A percentile compares a stretch with the other conserved stretches of the same genome.
phyloP scores from a whole-genome alignment of 805 yeast genomes.

The Starmera caribaea region DNA sequence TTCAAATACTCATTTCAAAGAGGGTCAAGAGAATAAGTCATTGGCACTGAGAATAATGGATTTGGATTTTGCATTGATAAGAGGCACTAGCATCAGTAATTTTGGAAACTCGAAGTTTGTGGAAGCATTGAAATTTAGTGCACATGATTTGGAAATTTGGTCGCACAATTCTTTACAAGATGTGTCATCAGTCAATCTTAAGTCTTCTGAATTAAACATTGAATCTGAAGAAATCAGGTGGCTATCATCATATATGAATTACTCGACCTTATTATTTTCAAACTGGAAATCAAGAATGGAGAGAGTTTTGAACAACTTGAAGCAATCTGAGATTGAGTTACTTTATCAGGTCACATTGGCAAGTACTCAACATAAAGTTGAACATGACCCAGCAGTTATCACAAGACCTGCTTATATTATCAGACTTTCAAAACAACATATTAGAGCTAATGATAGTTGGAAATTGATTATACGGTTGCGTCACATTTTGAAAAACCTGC shows the following conservation, averaged over 20 bases:
- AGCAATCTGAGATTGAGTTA: slow-evolving; percentile 22
- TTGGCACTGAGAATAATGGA: slow-evolving; percentile 10
- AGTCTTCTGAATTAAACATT: slow-evolving; percentile 21
- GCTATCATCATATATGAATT: slow-evolving; percentile 16
- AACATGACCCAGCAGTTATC: slow-evolving; percentile 81
- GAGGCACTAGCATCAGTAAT: not conserved
- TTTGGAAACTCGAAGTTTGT: not conserved
- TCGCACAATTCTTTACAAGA: slow-evolving; percentile 7
- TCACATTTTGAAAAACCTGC: slow-evolving; percentile 55
- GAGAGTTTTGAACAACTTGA: slow-evolving; percentile 5
- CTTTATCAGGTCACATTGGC: slow-evolving; percentile 36
- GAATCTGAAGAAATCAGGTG: slow-evolving; percentile 27
- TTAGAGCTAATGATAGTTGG: slow-evolving; percentile 82
- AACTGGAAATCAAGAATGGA: slow-evolving; percentile 5
- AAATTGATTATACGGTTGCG: slow-evolving; percentile 70
- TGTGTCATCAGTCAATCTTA: slow-evolving; percentile 17
- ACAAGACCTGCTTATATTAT: slow-evolving; percentile 83
- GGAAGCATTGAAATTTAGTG: not conserved
- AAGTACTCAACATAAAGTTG: slow-evolving; percentile 41
- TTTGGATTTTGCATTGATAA: not conserved
- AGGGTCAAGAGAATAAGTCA: slow-evolving; percentile 7
- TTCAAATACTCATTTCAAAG: slow-evolving; percentile 6
- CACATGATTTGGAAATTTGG: slow-evolving; percentile 24
- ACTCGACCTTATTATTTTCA: slow-evolving; percentile 4
- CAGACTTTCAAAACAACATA: slow-evolving; percentile 61